Conservation (phyloP, 148 eudicot species). For the Cornus suecica region DNA sequence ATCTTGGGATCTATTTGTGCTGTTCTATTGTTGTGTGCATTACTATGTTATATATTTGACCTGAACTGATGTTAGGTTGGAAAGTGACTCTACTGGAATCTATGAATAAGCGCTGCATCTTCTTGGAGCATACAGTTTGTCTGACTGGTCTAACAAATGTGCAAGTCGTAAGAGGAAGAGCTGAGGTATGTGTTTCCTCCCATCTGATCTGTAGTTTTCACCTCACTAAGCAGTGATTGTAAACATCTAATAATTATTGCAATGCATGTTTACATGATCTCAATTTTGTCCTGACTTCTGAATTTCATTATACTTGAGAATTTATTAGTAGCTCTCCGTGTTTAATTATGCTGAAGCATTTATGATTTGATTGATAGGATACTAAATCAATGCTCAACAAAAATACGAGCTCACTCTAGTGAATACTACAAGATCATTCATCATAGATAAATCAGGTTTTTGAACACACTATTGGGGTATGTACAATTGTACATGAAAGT, state of each 20-base stretch:
- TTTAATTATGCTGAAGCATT: no score
- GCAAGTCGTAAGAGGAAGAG: conserved; percentile 76
- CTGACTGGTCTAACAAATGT: conserved; percentile 66
- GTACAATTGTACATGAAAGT: no score
- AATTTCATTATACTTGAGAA: background rate
- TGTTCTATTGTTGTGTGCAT: background rate
- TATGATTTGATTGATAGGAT: no score
- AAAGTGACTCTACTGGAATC: conserved; percentile 81
- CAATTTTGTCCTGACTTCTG: background rate
- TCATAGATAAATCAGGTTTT: background rate
- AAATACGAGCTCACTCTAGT: background rate
- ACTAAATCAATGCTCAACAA: background rate
- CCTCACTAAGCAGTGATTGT: background rate
- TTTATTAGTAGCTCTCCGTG: background rate
- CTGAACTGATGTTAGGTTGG: conserved; percentile 48
- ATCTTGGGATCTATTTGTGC: background rate
- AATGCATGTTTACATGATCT: background rate
- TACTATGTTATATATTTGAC: background rate
- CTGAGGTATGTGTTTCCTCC: conserved; percentile 58
- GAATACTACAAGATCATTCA: no score
- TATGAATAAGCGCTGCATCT: conserved; percentile 78
- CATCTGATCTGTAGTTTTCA: background rate
- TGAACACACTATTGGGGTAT: background rate
- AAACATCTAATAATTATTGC: background rate
- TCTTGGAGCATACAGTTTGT: conserved; percentile 71